Conservation (phyloP, 805 yeast genomes). For the Scheffersomyces stipitis region DNA sequence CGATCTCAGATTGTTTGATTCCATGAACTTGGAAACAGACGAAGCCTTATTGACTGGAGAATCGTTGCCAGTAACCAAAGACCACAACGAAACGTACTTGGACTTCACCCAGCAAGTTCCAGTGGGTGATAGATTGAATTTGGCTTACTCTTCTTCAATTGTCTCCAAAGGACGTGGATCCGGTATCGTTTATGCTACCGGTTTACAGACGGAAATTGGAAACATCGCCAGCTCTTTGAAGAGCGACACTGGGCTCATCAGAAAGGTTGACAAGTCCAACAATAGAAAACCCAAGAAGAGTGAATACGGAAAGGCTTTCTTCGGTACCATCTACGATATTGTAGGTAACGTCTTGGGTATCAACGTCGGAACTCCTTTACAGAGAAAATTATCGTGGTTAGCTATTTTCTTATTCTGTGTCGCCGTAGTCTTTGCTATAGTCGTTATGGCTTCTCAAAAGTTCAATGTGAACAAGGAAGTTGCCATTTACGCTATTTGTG, state of each 20-base stretch:
- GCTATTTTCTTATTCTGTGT: conserved; percentile 70
- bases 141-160: conserved; percentile 68
- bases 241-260: conserved; percentile 38
- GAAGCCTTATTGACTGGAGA: conserved; percentile 69
- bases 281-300: conserved; percentile 41
- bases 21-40: conserved; percentile 68
- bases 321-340: conserved; percentile 51
- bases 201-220: conserved; percentile 72
- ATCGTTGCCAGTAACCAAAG: conserved; percentile 62
- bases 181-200: conserved; percentile 69
- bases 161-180: conserved; percentile 75
- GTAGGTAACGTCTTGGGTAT: conserved; percentile 73
- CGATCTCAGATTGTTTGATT: conserved; percentile 58
- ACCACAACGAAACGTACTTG: conserved; percentile 40
- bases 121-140: conserved; percentile 71
- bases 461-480: conserved; percentile 75
- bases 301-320: conserved; percentile 48
- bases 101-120: conserved; percentile 39
- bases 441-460: conserved; percentile 82
- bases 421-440: conserved; percentile 83
- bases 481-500: conserved; percentile 87
- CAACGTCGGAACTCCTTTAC: conserved; percentile 79
- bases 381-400: conserved; percentile 69
- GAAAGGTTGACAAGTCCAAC: conserved; percentile 39
- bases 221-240: conserved; percentile 62